These are phyloP conservation scores for Lepidium didymum DNA, from an alignment of 345 rosid genomes.

Conservation along the genomic window DNA sequence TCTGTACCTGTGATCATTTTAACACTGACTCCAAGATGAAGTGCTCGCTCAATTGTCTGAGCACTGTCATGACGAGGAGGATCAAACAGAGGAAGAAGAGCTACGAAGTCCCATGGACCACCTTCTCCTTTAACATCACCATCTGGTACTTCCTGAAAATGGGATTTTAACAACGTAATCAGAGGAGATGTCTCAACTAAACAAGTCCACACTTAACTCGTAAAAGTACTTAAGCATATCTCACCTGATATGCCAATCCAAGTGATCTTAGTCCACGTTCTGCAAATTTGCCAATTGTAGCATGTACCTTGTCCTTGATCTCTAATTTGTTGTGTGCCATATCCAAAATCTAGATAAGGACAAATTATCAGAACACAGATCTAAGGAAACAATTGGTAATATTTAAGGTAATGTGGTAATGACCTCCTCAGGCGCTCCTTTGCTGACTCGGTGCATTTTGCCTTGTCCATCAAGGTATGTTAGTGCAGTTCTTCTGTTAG, in stretches of 20 bases:
- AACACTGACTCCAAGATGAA: constrained; percentile 57
- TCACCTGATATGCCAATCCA: constrained; percentile 53
- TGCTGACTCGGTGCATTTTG: constrained; percentile 82
- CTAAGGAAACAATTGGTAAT: not conserved
- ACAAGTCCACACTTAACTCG: not conserved
- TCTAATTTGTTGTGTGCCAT: constrained; percentile 46
- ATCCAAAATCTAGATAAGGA: constrained; percentile 36
- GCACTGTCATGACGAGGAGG: constrained; percentile 58
- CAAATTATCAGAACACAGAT: not conserved
- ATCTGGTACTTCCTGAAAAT: constrained; percentile 43
- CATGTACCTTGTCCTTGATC: constrained; percentile 39
- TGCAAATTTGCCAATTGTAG: constrained; percentile 48
- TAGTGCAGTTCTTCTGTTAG: constrained; percentile 88
- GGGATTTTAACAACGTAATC: not conserved
- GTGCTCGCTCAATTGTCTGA: constrained; percentile 53
- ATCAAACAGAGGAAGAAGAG: constrained; percentile 67
- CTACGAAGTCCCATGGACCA: constrained; percentile 67
- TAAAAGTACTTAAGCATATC: not conserved
- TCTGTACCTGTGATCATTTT: constrained; percentile 58
- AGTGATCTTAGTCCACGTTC: constrained; percentile 62
- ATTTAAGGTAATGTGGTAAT: not conserved
- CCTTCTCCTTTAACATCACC: constrained; percentile 50
- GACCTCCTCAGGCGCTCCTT: constrained; percentile 98
- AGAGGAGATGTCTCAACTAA: not conserved
- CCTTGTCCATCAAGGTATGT: constrained; percentile 63